Conservation (phyloP, 345 rosid genomes). For the Salix dunnii region DNA sequence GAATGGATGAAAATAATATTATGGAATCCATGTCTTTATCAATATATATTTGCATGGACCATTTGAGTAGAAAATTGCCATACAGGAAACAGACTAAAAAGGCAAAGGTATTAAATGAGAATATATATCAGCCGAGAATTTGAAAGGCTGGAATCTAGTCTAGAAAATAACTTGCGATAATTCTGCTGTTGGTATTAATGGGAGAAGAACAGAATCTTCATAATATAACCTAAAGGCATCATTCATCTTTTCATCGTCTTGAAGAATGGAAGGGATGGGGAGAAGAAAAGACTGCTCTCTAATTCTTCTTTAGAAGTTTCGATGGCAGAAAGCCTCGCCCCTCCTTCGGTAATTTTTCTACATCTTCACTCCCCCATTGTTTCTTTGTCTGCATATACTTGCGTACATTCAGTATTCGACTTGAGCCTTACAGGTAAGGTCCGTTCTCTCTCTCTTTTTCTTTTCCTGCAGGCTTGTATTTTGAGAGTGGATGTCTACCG, state of each 20-base stretch:
- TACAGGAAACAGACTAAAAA: neutral
- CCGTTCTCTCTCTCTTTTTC: neutral
- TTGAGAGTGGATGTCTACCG: slow-evolving; percentile 10
- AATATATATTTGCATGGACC: neutral
- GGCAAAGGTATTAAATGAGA: no score
- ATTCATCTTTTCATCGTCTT: no score
- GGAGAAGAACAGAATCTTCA: no score
- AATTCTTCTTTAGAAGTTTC: neutral
- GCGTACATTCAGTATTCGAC: no score
- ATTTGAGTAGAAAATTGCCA: neutral
- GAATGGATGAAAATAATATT: neutral
- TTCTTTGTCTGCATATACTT: no score
- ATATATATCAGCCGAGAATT: no score
- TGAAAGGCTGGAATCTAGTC: no score
- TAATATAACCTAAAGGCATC: no score
- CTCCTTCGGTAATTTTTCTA: neutral
- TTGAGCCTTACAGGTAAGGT: neutral
- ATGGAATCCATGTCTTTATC: neutral
- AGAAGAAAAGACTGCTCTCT: neutral
- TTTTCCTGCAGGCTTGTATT: slow-evolving; percentile 8
- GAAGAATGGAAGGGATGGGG: no score
- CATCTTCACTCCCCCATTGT: neutral
- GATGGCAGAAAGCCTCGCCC: neutral
- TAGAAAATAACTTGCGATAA: no score
- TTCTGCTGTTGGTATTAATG: no score